These are phyloP conservation scores for Gynandropsis gynandra DNA, from an alignment of 345 rosid species.

Conservation along the genomic window DNA sequence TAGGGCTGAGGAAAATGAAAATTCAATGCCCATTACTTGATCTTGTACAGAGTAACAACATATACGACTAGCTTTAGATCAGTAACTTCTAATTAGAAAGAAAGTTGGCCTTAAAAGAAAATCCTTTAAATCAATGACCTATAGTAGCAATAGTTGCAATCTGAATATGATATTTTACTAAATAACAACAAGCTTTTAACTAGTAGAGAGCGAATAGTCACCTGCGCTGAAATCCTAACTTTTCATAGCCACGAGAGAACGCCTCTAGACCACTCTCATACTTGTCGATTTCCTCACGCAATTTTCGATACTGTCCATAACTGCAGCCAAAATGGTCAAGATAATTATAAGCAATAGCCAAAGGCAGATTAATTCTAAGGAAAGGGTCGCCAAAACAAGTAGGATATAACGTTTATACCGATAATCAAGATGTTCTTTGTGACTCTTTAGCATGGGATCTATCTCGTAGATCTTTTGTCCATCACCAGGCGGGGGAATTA, in stretches of 20 bases:
- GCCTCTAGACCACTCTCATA: conserved; percentile 85
- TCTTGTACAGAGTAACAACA: neutral
- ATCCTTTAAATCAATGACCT: neutral
- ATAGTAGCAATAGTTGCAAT: conserved; percentile 1
- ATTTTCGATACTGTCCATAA: conserved; percentile 51
- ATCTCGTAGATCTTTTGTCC: conserved; percentile 78
- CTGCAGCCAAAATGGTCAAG: conserved; percentile 34
- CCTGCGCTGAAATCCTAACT: conserved; percentile 83
- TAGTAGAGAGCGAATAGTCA: conserved; percentile 21
- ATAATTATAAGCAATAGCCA: conserved; percentile 2
- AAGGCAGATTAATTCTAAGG: neutral
- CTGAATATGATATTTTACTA: conserved; percentile 1
- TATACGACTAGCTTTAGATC: conserved; percentile 1
- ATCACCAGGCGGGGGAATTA: conserved; percentile 63
- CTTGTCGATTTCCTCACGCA: conserved; percentile 66
- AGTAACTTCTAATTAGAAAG: conserved; percentile 4
- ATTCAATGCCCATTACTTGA: neutral
- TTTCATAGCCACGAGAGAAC: conserved; percentile 95
- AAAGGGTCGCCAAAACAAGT: conserved; percentile 3
- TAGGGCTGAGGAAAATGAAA: neutral
- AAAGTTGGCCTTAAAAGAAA: neutral
- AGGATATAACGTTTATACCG: conserved; percentile 36
- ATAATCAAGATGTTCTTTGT: conserved; percentile 71
- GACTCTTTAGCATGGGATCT: conserved; percentile 58
- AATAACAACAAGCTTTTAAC: conserved; percentile 6